These are phyloP conservation scores for Cucurbita pepo DNA, from an alignment of 306 rosid species.

Conservation along the genomic window DNA sequence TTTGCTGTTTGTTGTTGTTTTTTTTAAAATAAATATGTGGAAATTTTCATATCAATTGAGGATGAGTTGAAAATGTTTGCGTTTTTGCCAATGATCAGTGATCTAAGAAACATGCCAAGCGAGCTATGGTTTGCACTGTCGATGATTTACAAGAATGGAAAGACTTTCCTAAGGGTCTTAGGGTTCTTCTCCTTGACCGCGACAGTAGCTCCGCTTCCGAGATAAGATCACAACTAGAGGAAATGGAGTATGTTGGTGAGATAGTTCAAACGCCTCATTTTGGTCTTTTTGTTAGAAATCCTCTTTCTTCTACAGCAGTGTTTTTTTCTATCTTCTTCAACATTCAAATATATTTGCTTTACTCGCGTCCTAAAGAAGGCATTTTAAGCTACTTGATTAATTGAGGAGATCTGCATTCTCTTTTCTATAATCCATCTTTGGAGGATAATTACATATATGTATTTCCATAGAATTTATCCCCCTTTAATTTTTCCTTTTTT, in stretches of 20 bases:
- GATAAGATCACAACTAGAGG: conserved; percentile 58
- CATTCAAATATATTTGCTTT: not conserved
- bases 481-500: not conserved
- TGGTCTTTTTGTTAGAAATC: conserved; percentile 2
- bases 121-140: conserved; percentile 98
- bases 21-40: not conserved
- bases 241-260: conserved; percentile 76
- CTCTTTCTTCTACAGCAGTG: not conserved
- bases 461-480: not conserved
- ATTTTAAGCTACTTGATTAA: not conserved
- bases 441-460: not conserved
- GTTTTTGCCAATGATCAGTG: conserved; percentile 14
- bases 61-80: not conserved
- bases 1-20: not conserved
- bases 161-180: conserved; percentile 89
- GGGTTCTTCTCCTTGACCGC: conserved; percentile 80
- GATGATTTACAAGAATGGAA: conserved; percentile 84
- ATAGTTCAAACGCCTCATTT: conserved; percentile 1
- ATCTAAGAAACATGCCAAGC: conserved; percentile 80
- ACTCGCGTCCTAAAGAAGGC: not conserved
- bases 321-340: not conserved
- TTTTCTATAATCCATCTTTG: not conserved
- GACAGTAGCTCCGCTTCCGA: conserved; percentile 53
- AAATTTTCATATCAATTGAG: not conserved
- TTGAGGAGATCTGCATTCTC: not conserved